Conservation (phyloP, 2,329 filamentous ascomycete genomes). For the Bipolaris bicolor region DNA sequence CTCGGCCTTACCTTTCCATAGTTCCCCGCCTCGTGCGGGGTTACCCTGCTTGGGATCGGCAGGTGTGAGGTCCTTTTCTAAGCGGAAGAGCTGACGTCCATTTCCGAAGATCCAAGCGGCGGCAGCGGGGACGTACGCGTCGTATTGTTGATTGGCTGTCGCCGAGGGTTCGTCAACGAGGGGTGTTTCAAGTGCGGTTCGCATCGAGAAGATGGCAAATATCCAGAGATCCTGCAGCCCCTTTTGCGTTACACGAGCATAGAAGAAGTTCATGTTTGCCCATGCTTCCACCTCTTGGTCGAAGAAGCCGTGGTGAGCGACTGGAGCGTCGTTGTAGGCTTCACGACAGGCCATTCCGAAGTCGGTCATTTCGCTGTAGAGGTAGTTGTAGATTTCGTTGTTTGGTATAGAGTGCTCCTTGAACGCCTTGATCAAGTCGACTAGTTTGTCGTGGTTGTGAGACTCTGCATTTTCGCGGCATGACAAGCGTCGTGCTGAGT, state of each 20-base stretch:
- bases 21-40: conserved; percentile 34
- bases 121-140: conserved; percentile 39
- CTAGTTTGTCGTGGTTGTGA: conserved; percentile 24
- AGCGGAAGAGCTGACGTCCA: conserved; percentile 29
- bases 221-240: conserved; percentile 25
- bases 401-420: conserved; percentile 32
- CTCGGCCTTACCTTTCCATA: conserved; percentile 39
- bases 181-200: conserved; percentile 35
- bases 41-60: conserved; percentile 34
- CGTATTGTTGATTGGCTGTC: conserved; percentile 31
- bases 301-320: conserved; percentile 19
- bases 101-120: conserved; percentile 37
- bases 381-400: conserved; percentile 28
- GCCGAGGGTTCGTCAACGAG: conserved; percentile 23
- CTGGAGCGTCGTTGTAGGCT: conserved; percentile 39
- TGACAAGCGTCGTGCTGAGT: conserved; percentile 34
- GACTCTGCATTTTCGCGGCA: conserved; percentile 13
- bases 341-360: conserved; percentile 36
- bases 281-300: conserved; percentile 36
- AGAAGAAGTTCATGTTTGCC: conserved; percentile 44
- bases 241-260: conserved; percentile 30
- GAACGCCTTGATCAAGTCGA: conserved; percentile 31
- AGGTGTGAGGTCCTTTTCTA: conserved; percentile 39
- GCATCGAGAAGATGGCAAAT: conserved; percentile 40
- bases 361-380: conserved; percentile 30